A percentile compares a stretch with the other conserved stretches of the same genome.
Conservation (phyloP, 805 yeast species). For the Saccharomycopsis sp. region DNA sequence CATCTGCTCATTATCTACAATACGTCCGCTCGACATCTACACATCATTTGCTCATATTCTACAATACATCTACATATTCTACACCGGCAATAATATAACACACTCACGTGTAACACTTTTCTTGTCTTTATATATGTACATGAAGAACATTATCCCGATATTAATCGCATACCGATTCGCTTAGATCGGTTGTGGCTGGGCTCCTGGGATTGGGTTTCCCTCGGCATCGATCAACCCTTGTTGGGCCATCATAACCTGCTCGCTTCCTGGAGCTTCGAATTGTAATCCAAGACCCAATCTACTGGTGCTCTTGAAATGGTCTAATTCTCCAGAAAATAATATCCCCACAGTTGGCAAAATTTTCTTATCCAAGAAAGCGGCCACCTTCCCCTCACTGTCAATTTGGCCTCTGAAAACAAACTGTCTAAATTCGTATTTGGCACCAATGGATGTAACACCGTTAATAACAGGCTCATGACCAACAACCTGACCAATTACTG, state of each 20-base stretch:
- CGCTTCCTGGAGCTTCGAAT: constrained; percentile 81
- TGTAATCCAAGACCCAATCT: constrained; percentile 91
- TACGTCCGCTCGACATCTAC: too few species aligned
- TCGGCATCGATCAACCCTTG: constrained; percentile 77
- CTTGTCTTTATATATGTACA: not conserved
- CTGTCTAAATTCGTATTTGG: constrained; percentile 96
- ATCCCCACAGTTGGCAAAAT: constrained; percentile 86
- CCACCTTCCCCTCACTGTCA: constrained; percentile 85
- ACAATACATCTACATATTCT: too few species aligned
- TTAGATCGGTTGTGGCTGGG: constrained; percentile 30
- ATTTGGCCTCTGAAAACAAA: constrained; percentile 92
- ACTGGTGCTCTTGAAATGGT: constrained; percentile 72
- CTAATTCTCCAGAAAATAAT: constrained; percentile 86
- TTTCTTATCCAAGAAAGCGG: constrained; percentile 87
- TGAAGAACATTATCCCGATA: constrained; percentile 40
- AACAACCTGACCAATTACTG: constrained; percentile 70
- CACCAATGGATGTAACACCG: constrained; percentile 90
- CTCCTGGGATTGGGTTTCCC: constrained; percentile 82
- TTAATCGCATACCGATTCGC: constrained; percentile 27
- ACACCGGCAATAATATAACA: too few species aligned
- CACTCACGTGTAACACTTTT: too few species aligned
- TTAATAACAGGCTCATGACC: constrained; percentile 82
- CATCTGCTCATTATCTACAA: too few species aligned
- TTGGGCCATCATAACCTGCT: constrained; percentile 47
- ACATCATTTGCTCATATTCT: too few species aligned